phyloP scores from a whole-genome alignment of 2,329 filamentous ascomycete species.

The Furcasterigmium sp. region DNA sequence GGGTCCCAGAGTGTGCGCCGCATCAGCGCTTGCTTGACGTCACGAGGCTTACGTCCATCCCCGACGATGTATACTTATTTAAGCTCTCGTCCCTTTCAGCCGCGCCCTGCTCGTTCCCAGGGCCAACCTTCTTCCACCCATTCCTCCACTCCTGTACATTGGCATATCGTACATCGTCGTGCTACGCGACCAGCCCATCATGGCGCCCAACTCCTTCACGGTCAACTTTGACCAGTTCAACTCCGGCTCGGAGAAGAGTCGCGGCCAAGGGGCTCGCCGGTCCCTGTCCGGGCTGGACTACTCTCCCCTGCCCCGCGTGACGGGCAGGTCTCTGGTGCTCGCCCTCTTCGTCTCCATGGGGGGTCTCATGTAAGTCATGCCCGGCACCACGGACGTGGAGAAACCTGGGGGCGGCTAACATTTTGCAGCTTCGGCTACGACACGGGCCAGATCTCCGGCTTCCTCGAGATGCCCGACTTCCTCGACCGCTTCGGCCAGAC shows the following conservation, averaged over 20 bases:
- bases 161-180: background rate
- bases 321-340: slow-evolving; percentile 29
- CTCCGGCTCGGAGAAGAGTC: slow-evolving; percentile 30
- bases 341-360: slow-evolving; percentile 38
- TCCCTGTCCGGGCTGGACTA: slow-evolving; percentile 36
- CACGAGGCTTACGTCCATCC: background rate
- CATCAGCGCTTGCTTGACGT: background rate
- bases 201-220: slow-evolving; percentile 16
- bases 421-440: slow-evolving; percentile 37
- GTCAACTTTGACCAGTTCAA: slow-evolving; percentile 38
- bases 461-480: slow-evolving; percentile 55
- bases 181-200: slow-evolving; percentile 7
- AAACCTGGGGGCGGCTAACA: too few relatives aligned
- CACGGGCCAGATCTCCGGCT: slow-evolving; percentile 50
- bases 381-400: background rate
- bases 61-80: too few relatives aligned
- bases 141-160: background rate
- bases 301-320: slow-evolving; percentile 34
- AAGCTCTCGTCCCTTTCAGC: too few relatives aligned
- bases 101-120: too few relatives aligned
- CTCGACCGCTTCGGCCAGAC: slow-evolving; percentile 42
- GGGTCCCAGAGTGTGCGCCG: too few relatives aligned
- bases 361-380: slow-evolving; percentile 31
- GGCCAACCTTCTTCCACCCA: too few relatives aligned
- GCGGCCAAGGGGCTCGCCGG: slow-evolving; percentile 19